These are phyloP conservation scores for Gastrolobium villosum DNA, from an alignment of 306 rosid genomes.

Conservation along the genomic window DNA sequence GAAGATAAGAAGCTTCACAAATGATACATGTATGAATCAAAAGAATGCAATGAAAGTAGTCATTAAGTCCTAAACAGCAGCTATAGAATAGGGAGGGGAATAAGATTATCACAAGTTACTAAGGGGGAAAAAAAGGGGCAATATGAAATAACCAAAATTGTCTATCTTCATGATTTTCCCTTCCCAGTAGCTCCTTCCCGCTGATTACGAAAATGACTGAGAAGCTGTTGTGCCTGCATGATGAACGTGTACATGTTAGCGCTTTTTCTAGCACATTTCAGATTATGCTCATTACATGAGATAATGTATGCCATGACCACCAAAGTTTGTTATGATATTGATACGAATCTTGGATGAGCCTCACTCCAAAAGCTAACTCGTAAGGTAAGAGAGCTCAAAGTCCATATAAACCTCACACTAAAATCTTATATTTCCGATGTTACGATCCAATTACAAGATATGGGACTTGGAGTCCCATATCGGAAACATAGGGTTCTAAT, in stretches of 20 bases:
- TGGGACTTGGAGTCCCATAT: no score
- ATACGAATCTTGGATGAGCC: no score
- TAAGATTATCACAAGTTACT: conserved; percentile 19
- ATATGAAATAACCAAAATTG: conserved; percentile 45
- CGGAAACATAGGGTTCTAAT: no score
- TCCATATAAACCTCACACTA: no score
- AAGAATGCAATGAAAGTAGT: conserved; percentile 57
- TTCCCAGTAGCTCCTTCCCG: conserved; percentile 74
- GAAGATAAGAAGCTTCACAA: conserved; percentile 32
- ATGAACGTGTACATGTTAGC: conserved; percentile 40
- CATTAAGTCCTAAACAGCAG: conserved; percentile 39
- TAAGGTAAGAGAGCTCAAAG: no score
- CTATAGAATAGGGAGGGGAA: conserved; percentile 36
- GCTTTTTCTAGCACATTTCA: not conserved
- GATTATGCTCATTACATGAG: conserved; percentile 28
- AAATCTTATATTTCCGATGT: no score
- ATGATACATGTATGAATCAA: conserved; percentile 51
- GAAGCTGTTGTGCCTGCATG: conserved; percentile 94
- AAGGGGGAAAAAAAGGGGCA: conserved; percentile 35
- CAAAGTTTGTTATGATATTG: conserved; percentile 18
- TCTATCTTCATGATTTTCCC: conserved; percentile 67
- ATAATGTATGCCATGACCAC: conserved; percentile 13
- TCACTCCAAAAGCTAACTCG: no score
- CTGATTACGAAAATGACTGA: conserved; percentile 87
- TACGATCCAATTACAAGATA: no score